phyloP scores from a whole-genome alignment of 805 yeast species.

The Wickerhamomyces chaumierensis region DNA sequence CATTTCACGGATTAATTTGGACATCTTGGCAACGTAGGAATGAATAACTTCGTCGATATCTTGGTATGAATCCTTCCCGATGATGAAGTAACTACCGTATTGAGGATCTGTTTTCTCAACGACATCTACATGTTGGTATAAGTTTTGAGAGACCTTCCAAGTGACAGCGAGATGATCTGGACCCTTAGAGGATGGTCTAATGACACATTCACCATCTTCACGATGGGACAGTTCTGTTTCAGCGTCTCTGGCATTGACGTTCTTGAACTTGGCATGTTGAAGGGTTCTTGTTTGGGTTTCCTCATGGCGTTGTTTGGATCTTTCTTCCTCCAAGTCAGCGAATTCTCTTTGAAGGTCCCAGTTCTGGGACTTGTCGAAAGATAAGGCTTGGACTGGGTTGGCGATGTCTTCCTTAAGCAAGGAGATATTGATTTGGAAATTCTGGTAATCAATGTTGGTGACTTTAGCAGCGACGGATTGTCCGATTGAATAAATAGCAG shows the following conservation, averaged over 20 bases:
- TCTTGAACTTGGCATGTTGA: slow-evolving; percentile 85
- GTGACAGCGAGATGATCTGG: slow-evolving; percentile 82
- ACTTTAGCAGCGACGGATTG: slow-evolving; percentile 85
- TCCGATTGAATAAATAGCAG: slow-evolving; percentile 40
- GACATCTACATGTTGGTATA: slow-evolving; percentile 87
- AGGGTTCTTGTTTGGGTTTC: slow-evolving; percentile 65
- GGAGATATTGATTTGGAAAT: slow-evolving; percentile 64
- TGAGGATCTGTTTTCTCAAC: slow-evolving; percentile 61
- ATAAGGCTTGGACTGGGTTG: slow-evolving; percentile 27
- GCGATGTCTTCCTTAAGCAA: slow-evolving; percentile 55
- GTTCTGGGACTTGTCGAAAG: slow-evolving; percentile 38
- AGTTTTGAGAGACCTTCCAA: slow-evolving; percentile 88
- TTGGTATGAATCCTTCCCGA: slow-evolving; percentile 60
- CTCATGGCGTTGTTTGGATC: slow-evolving; percentile 51
- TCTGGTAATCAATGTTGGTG: slow-evolving; percentile 56
- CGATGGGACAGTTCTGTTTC: slow-evolving; percentile 86
- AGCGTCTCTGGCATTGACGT: slow-evolving; percentile 78
- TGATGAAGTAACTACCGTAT: slow-evolving; percentile 45
- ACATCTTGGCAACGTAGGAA: slow-evolving; percentile 75
- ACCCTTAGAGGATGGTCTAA: slow-evolving; percentile 91
- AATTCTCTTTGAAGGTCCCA: slow-evolving; percentile 79
- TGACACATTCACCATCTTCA: slow-evolving; percentile 83
- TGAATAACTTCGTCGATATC: slow-evolving; percentile 92
- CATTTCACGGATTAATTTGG: slow-evolving; percentile 76
- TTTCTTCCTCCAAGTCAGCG: slow-evolving; percentile 47